Base-by-base conservation (phyloP, 2,329 filamentous ascomycete genomes). In the Pestalotiopsis sp. region DNA sequence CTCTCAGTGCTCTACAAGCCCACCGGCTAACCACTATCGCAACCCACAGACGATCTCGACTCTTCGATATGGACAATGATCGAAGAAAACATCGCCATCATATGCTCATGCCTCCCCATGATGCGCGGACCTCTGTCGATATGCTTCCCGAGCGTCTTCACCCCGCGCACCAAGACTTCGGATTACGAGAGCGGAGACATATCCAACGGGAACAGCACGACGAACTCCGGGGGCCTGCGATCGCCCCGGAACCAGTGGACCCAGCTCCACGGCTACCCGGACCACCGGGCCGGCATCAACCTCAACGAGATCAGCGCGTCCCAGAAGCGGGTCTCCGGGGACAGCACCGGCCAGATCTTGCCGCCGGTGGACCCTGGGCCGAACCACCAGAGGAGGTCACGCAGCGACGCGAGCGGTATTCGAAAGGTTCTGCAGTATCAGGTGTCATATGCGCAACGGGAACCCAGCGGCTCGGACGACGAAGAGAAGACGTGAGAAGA, bases 41-140 rank as follows among this genome's bases (percentile, higher is more conserved):
- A 4, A 45, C 66, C 68, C 3, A 52, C 67, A 74, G 80, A 78
- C 20, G 76, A 80, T 20, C 78, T 82, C 67, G 74, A 71, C 4
- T 81, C 80, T 1, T 80, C 79, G 0, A 73, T 81, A 4, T 82
- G 80, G 80, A 81, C 80, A 5, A 79, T 81, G 59, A 78, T 82
- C 39, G 80, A 82, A 67, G 75, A 79, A 61, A 81, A 82, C 58
- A 72, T 82, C 25, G 80, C 78, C 66, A 80, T 82, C 56, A 79
- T 82, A 68, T 81, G 80, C 69, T 78, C 80, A 14, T 82, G 80
- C 57, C 71, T 82, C 3, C 80, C 80, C 17, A 81, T 81, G 79
- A 82, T 80, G 67, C 80, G 80, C 58, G 76, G 79, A 1, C 77
- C 80, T n/a, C 76, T 83, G 14, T 75, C 77, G 62, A 77, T 75